phyloP scores from a whole-genome alignment of 2,329 filamentous ascomycete species.

The Xylaria sp. region DNA sequence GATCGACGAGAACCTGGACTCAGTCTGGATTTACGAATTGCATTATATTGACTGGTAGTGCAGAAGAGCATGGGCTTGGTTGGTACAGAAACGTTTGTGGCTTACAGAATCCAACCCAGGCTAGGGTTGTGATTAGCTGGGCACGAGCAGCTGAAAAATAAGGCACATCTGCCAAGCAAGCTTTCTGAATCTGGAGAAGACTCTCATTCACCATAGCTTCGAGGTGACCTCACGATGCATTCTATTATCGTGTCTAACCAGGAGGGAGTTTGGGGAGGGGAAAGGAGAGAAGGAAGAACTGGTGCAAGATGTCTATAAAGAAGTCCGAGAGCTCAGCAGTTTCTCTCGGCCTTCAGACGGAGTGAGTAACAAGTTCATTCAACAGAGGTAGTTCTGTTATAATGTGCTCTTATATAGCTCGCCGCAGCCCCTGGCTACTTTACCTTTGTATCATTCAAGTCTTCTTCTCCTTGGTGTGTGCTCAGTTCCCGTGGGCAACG shows the following conservation, averaged over 20 bases:
- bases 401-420: slow-evolving; percentile 8
- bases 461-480: slow-evolving; percentile 32
- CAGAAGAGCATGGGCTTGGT: slow-evolving; percentile 4
- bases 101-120: slow-evolving; percentile 6
- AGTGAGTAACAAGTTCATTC: not conserved
- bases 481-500: slow-evolving; percentile 39
- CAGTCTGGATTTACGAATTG: not conserved
- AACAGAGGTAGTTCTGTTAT: not conserved
- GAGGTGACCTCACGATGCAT: not conserved
- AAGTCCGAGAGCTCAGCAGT: not conserved
- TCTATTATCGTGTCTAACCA: not conserved
- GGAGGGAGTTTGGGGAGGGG: not conserved
- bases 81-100: slow-evolving; percentile 8
- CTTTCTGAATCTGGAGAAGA: slow-evolving; percentile 16
- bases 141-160: slow-evolving; percentile 16
- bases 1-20: slow-evolving; percentile 3
- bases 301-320: slow-evolving; percentile 15
- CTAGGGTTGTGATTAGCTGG: slow-evolving; percentile 19
- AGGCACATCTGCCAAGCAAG: slow-evolving; percentile 20
- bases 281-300: not conserved
- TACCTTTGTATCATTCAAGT: slow-evolving; percentile 23
- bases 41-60: slow-evolving; percentile 11
- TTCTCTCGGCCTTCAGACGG: not conserved
- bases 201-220: slow-evolving; percentile 7
- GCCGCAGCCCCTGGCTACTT: slow-evolving; percentile 24